These are phyloP conservation scores for Trypanosomatidae sp. DNA, from an alignment of 208 protist species.

Conservation along the genomic window DNA sequence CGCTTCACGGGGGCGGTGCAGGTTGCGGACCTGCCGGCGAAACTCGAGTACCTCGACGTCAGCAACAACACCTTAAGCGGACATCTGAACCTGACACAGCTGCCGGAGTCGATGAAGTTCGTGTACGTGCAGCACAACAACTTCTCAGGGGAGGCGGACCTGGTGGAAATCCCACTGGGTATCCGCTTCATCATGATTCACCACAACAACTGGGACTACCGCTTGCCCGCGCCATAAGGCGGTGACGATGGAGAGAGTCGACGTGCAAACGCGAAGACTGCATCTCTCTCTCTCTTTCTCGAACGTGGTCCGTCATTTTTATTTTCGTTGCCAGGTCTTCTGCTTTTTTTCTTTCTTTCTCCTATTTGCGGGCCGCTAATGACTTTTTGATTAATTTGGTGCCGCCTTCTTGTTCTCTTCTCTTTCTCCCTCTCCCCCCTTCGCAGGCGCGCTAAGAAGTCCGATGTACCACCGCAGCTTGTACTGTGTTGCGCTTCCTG, in stretches of 20 bases:
- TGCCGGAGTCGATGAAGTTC: constrained; percentile 34
- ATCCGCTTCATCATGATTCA: constrained; percentile 45
- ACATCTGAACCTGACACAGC: constrained; percentile 28
- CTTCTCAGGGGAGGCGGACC: constrained; percentile 37
- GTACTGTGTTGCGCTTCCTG: no score
- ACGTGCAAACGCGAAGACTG: no score
- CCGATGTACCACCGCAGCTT: no score
- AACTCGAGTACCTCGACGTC: constrained; percentile 32
- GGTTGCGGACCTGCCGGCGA: constrained; percentile 15
- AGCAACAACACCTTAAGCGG: constrained; percentile 42
- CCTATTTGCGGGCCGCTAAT: no score
- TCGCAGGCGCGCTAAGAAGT: no score
- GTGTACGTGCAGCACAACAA: constrained; percentile 43
- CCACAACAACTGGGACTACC: constrained; percentile 57
- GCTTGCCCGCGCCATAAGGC: constrained; percentile 18
- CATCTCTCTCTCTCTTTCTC: no score
- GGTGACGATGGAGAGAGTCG: neutral
- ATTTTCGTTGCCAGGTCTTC: no score
- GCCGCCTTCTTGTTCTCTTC: no score
- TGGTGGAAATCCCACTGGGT: constrained; percentile 38
- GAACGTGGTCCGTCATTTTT: no score
- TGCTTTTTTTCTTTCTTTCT: no score
- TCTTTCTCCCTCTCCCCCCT: no score
- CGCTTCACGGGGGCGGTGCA: constrained; percentile 14
- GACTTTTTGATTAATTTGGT: no score